A percentile compares a stretch with the other conserved stretches of the same genome.
phyloP scores from a whole-genome alignment of 192 early-diverging fungal genomes.

The Linderina pennispora region DNA sequence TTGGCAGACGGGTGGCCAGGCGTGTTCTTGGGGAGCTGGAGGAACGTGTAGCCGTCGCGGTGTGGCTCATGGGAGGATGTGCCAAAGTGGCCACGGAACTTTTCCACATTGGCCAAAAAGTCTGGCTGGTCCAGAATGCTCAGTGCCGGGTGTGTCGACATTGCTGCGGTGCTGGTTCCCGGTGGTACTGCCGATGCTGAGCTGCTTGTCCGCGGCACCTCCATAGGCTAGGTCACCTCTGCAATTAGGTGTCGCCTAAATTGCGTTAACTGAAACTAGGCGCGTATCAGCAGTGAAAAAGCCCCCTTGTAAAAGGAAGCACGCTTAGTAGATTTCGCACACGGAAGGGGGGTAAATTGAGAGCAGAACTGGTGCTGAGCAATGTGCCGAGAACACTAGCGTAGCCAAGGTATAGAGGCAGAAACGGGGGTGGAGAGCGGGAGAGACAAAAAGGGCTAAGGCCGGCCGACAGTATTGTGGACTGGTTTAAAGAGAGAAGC shows the following conservation, averaged over 20 bases:
- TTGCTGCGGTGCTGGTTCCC: not conserved
- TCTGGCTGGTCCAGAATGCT: conserved; percentile 18
- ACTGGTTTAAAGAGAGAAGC: not conserved
- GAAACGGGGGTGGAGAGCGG: not conserved
- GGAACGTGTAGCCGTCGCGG: conserved; percentile 40
- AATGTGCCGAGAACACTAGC: no score
- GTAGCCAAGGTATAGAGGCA: not conserved
- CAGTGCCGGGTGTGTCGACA: conserved; percentile 4
- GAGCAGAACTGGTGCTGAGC: no score
- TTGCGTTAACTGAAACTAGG: no score
- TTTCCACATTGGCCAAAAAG: conserved; percentile 23
- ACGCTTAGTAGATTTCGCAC: no score
- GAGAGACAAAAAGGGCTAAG: not conserved
- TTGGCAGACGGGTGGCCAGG: not conserved
- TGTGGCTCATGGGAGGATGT: conserved; percentile 15
- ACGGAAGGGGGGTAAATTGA: no score
- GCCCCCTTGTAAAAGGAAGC: no score
- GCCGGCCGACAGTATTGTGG: not conserved
- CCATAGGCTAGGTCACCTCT: no score
- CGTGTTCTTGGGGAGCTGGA: conserved; percentile 16
- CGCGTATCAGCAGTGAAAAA: no score
- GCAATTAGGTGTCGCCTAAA: no score
- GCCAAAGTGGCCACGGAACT: conserved; percentile 42
- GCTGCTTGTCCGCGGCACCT: no score
- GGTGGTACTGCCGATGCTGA: not conserved